A percentile compares a stretch with the other conserved stretches of the same genome.
Conservation (phyloP, 768 basidiomycete genomes). For the Chalciporus pseudorubinellus region DNA sequence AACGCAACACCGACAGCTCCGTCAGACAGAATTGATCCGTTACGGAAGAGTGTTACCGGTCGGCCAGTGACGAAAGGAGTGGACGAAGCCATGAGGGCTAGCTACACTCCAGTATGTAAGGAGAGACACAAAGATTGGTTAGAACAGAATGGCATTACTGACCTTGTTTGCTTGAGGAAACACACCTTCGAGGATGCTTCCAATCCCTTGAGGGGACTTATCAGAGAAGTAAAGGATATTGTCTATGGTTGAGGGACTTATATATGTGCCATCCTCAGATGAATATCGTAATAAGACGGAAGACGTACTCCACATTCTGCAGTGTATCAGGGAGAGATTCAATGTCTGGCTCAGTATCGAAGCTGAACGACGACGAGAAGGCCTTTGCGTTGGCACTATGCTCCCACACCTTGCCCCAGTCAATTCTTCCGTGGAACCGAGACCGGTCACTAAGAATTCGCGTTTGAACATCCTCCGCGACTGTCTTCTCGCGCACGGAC, state of each 20-base stretch:
- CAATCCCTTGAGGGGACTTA: slow-evolving; percentile 54
- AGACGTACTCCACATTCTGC: slow-evolving; percentile 27
- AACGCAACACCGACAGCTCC: slow-evolving; percentile 73
- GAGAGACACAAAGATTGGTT: neutral
- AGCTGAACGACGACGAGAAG: slow-evolving; percentile 1
- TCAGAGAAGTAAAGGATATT: slow-evolving; percentile 57
- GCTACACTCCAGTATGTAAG: slow-evolving; percentile 32
- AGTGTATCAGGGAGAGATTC: slow-evolving; percentile 40
- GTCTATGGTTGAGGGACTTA: slow-evolving; percentile 18
- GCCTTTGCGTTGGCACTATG: slow-evolving; percentile 14
- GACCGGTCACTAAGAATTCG: slow-evolving; percentile 3
- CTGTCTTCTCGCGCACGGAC: neutral
- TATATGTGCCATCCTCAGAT: neutral
- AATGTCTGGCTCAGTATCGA: neutral
- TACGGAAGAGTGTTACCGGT: slow-evolving; percentile 65
- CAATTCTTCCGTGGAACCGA: slow-evolving; percentile 18
- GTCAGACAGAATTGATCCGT: slow-evolving; percentile 50
- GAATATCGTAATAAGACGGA: neutral
- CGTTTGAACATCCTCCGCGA: neutral
- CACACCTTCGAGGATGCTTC: slow-evolving; percentile 35
- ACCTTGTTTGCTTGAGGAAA: slow-evolving; percentile 53
- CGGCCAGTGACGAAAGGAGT: slow-evolving; percentile 80
- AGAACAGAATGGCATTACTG: slow-evolving; percentile 16
- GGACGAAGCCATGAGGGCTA: slow-evolving; percentile 68
- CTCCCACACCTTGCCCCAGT: slow-evolving; percentile 58